Evolutionary conservation across 169 alveolate genomes (phyloP).

Genomic region (Eimeria sp.): DNA sequence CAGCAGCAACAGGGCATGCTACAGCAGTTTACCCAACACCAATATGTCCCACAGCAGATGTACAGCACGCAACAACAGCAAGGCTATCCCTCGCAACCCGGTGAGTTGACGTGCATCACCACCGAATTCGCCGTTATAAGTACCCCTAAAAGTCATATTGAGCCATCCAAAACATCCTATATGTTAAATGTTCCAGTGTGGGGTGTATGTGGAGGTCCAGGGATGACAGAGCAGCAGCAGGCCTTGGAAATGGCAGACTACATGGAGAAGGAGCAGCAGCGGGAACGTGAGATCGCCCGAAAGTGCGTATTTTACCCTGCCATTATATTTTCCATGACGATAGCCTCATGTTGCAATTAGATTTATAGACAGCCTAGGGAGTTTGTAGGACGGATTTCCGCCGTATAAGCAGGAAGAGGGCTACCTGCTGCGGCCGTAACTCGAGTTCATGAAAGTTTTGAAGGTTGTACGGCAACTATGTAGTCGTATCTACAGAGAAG

Average conservation of each 20-base stretch:
- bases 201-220: not conserved
- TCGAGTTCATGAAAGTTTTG: not conserved
- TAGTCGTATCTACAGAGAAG: not conserved
- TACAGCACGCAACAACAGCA: slow-evolving; percentile 11
- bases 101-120: not conserved
- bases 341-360: not conserved
- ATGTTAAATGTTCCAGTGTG: not conserved
- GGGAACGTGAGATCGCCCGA: slow-evolving; percentile 59
- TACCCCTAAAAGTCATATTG: not conserved
- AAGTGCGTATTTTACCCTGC: not conserved
- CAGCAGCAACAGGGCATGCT: slow-evolving; percentile 34
- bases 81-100: slow-evolving; percentile 15
- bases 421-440: not conserved
- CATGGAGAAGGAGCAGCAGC: slow-evolving; percentile 70
- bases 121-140: not conserved
- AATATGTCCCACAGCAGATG: slow-evolving; percentile 1
- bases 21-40: slow-evolving; percentile 16
- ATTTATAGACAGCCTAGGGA: not conserved
- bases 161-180: not conserved
- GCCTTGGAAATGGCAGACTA: slow-evolving; percentile 55
- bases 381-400: not conserved
- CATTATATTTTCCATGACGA: too few relatives aligned
- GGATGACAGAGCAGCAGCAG: slow-evolving; percentile 34
- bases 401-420: not conserved
- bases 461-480: not conserved